Base-by-base conservation (phyloP, 495 filamentous ascomycete genomes). In the Tuber borchii region DNA sequence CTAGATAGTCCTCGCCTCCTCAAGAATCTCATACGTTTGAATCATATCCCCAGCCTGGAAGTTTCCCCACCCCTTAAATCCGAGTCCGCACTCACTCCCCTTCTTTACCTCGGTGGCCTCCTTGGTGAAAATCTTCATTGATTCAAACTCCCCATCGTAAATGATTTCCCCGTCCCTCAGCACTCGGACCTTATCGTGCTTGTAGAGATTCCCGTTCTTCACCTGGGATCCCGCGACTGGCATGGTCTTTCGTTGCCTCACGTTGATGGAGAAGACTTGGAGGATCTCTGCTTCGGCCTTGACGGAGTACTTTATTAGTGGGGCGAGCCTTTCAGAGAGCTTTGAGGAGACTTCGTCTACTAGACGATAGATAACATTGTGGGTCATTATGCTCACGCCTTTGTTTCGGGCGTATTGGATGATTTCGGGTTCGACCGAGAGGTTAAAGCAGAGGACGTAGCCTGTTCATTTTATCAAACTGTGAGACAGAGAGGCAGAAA, bases 291-390 rank as follows among this genome's bases (percentile, higher is more conserved):
- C 95, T 85, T 98, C 96, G 71, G 94, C 96, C 0, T 91, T 85
- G 16, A 97, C 93, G 72, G 87, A 89, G 70, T 86, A 85, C 31
- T 87, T 90, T 44, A 95, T 84, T 0, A 84, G 82, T 37, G 91
- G 91, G 12, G 91, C 77, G 26, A 99, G 87, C 69, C 89, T 85
- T 75, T 90, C 89, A 75, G 88, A 90, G 74, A 99, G 81, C 51
- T 85, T 87, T 0, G 83, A 88, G 82, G 89, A 91, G 70, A 97
- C 91, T 73, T 93, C 91, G 81, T 98, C 94, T 16, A 93, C 89
- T 16, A 98, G 87, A 74, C 91, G 90, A 83, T 99, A 98, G 79
- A 99, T 99, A 79, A 99, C 89, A 77, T 91, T 97, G 82, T 95
- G 90, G 72, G 97, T 90, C 78, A 97, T 80, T 37, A 99, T 91